These are phyloP conservation scores for Pseudocercospora musae DNA, from an alignment of 2,329 filamentous ascomycete species.

Conservation along the genomic window DNA sequence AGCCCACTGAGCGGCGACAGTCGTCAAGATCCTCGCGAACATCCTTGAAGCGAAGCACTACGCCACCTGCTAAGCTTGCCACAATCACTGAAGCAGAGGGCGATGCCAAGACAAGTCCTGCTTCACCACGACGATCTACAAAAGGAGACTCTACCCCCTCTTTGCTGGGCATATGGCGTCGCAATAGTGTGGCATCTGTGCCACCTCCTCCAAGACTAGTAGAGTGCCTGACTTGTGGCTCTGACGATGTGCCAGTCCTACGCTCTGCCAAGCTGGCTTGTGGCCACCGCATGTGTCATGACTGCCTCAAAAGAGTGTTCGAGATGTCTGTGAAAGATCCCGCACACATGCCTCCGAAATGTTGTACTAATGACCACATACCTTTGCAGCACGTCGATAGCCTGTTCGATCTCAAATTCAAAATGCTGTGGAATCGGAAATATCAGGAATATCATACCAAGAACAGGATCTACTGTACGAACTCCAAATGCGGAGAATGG, in stretches of 20 bases:
- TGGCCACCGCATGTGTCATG: slow-evolving; percentile 75
- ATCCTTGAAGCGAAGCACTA: slow-evolving; percentile 20
- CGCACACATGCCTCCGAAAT: slow-evolving; percentile 79
- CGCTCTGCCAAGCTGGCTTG: slow-evolving; percentile 71
- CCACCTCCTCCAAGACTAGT: slow-evolving; percentile 35
- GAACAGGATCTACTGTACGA: slow-evolving; percentile 75
- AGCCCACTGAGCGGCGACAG: slow-evolving; percentile 5
- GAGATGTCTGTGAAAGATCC: slow-evolving; percentile 72
- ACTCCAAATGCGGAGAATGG: slow-evolving; percentile 70
- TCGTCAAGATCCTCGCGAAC: slow-evolving; percentile 9
- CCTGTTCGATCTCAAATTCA: slow-evolving; percentile 71
- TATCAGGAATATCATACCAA: slow-evolving; percentile 72
- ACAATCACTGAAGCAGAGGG: slow-evolving; percentile 24
- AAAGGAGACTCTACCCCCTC: slow-evolving; percentile 29
- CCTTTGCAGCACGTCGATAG: slow-evolving; percentile 71
- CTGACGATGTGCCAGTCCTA: slow-evolving; percentile 60
- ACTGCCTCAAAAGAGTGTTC: slow-evolving; percentile 72
- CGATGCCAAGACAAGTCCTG: slow-evolving; percentile 25
- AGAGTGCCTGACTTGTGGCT: slow-evolving; percentile 69
- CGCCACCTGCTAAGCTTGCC: slow-evolving; percentile 23
- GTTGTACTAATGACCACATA: slow-evolving; percentile 72
- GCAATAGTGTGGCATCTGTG: slow-evolving; percentile 14
- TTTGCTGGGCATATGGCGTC: slow-evolving; percentile 24
- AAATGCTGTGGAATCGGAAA: slow-evolving; percentile 75
- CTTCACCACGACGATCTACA: slow-evolving; percentile 12